Conservation (phyloP, 768 basidiomycete genomes). For the Tylopilus intermedius region DNA sequence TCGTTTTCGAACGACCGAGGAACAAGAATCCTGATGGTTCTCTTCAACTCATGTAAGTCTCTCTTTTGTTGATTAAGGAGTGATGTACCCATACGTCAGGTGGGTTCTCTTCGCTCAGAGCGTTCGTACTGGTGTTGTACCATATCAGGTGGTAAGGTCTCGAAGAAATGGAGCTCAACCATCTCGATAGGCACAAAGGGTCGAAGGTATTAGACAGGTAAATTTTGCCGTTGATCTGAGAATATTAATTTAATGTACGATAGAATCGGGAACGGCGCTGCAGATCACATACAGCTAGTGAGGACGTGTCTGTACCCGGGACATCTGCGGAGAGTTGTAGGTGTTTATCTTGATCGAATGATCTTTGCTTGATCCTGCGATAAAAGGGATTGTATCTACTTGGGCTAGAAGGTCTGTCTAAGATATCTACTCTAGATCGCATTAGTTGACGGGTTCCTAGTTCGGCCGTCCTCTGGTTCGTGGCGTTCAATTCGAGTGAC, state of each 20-base stretch:
- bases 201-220: constrained; percentile 61
- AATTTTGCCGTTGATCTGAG: neutral
- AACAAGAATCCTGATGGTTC: too few species aligned
- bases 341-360: constrained; percentile 8
- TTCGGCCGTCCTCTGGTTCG: too few species aligned
- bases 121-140: neutral
- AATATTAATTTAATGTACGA: constrained; percentile 1
- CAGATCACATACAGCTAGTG: constrained; percentile 87
- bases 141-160: constrained; percentile 60
- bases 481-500: neutral
- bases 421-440: too few species aligned
- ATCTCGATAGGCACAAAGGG: too few species aligned
- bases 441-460: too few species aligned
- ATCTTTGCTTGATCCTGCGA: neutral
- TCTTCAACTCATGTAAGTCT: constrained; percentile 45
- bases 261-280: constrained; percentile 92
- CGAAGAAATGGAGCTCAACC: constrained; percentile 48
- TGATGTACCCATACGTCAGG: constrained; percentile 16
- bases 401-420: too few species aligned
- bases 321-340: constrained; percentile 93
- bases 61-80: neutral
- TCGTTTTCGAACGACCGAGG: too few species aligned
- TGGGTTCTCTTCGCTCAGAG: constrained; percentile 16
- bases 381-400: too few species aligned
- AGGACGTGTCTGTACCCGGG: constrained; percentile 44